A percentile compares a stretch with the other conserved stretches of the same genome.
These are phyloP conservation scores for Arthrobotrys entomopaga DNA, from an alignment of 2,329 filamentous ascomycete species.

Conservation along the genomic window DNA sequence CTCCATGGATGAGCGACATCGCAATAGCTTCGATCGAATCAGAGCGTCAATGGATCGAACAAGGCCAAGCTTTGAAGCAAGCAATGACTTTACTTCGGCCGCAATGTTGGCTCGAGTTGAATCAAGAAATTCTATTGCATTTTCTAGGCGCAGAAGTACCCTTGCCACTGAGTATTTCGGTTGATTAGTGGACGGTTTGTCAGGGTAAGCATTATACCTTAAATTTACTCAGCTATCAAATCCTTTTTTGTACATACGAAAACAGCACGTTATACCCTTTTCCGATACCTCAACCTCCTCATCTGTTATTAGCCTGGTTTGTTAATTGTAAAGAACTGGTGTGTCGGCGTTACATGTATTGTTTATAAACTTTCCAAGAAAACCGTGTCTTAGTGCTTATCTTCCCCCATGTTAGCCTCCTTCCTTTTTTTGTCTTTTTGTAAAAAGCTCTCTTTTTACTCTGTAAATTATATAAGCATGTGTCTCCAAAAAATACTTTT, in stretches of 20 bases:
- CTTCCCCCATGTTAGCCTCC: too few species aligned
- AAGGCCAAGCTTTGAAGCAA: slow-evolving; percentile 84
- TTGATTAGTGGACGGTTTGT: slow-evolving; percentile 58
- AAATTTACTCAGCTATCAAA: slow-evolving; percentile 17
- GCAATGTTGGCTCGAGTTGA: slow-evolving; percentile 86
- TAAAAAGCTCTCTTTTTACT: too few species aligned
- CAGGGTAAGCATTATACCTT: slow-evolving; percentile 25
- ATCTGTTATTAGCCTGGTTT: slow-evolving; percentile 10
- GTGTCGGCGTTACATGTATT: slow-evolving; percentile 23
- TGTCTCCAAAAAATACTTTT: too few species aligned
- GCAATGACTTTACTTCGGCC: slow-evolving; percentile 89
- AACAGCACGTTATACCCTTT: slow-evolving; percentile 42
- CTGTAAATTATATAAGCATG: not conserved
- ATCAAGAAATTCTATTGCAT: slow-evolving; percentile 69
- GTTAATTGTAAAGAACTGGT: slow-evolving; percentile 7
- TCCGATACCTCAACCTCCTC: slow-evolving; percentile 26
- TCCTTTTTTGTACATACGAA: slow-evolving; percentile 39
- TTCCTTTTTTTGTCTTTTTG: not conserved
- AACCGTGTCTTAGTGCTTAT: slow-evolving; percentile 4
- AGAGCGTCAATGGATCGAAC: slow-evolving; percentile 87
- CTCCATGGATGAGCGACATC: slow-evolving; percentile 74
- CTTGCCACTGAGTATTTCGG: slow-evolving; percentile 60
- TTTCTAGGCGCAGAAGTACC: slow-evolving; percentile 59
- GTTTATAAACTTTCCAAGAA: slow-evolving; percentile 4
- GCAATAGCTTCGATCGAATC: slow-evolving; percentile 88